Evolutionary conservation across 768 basidiomycete genomes (phyloP).

Genomic region (Coprinopsis sp.): DNA sequence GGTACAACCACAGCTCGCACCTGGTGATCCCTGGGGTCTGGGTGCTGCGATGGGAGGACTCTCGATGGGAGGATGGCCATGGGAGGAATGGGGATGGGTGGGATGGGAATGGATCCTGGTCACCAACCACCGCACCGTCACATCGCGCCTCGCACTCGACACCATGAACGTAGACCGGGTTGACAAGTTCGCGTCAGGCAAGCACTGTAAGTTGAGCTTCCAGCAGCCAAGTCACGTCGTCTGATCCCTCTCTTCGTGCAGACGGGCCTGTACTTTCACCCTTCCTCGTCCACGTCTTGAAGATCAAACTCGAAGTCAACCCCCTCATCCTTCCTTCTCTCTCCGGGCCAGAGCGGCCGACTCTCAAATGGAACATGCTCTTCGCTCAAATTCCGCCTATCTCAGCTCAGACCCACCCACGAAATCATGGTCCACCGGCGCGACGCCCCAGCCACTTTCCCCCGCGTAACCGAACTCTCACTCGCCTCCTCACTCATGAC

Average conservation of each 20-base stretch:
- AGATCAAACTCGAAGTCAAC: slow-evolving; percentile 48
- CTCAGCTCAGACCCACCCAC: slow-evolving; percentile 56
- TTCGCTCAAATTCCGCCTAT: slow-evolving; percentile 57
- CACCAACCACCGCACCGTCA: no score
- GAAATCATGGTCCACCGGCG: slow-evolving; percentile 64
- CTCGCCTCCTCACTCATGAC: slow-evolving; percentile 44
- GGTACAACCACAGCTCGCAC: no score
- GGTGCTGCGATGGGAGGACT: background rate
- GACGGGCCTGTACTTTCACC: slow-evolving; percentile 61
- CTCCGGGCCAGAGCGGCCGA: slow-evolving; percentile 35
- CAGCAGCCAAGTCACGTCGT: no score
- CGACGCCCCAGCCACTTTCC: slow-evolving; percentile 70
- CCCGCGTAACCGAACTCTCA: slow-evolving; percentile 54
- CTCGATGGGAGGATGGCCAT: slow-evolving; percentile 1
- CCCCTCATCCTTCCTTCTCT: slow-evolving; percentile 53
- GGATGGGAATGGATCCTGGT: slow-evolving; percentile 1
- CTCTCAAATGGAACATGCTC: slow-evolving; percentile 73
- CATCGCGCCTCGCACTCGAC: no score
- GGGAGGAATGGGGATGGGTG: background rate
- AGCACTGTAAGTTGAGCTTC: slow-evolving; percentile 7
- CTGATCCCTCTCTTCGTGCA: no score
- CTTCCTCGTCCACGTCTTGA: slow-evolving; percentile 46
- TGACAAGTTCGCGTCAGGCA: no score
- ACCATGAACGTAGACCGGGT: no score
- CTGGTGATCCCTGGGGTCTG: no score